These are phyloP conservation scores for Neoboletus brunneissimus DNA, from an alignment of 768 basidiomycete species.

Conservation along the genomic window DNA sequence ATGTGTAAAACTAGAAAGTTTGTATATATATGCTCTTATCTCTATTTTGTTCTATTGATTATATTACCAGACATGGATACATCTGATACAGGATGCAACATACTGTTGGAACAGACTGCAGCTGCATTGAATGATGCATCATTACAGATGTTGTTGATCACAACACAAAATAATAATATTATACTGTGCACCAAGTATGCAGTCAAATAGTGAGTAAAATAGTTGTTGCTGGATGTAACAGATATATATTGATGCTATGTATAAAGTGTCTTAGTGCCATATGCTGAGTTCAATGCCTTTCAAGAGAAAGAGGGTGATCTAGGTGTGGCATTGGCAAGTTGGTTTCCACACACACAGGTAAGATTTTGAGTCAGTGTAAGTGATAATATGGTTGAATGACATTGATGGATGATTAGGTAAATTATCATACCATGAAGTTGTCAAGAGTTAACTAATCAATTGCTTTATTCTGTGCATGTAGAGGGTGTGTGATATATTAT, in stretches of 20 bases:
- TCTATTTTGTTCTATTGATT: neutral
- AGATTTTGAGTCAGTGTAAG: neutral
- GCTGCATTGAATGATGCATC: neutral
- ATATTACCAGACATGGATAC: neutral
- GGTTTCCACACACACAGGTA: neutral
- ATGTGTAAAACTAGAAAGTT: neutral
- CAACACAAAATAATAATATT: neutral
- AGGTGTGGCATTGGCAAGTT: neutral
- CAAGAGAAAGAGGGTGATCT: neutral
- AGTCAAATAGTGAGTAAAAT: neutral
- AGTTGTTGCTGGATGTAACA: neutral
- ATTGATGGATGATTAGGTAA: neutral
- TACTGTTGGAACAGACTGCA: neutral
- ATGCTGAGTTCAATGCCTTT: neutral
- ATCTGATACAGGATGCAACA: neutral
- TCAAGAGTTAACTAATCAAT: neutral
- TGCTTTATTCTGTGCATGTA: neutral
- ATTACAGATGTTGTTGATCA: neutral
- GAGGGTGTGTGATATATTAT: neutral
- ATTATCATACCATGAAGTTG: neutral
- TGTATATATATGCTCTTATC: neutral
- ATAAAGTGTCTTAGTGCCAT: neutral
- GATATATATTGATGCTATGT: neutral
- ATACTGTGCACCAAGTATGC: neutral
- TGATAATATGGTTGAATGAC: too few relatives aligned